Evolutionary conservation across 352 stramenopile species (phyloP).

Genomic region (Pythium brachiatum): DNA sequence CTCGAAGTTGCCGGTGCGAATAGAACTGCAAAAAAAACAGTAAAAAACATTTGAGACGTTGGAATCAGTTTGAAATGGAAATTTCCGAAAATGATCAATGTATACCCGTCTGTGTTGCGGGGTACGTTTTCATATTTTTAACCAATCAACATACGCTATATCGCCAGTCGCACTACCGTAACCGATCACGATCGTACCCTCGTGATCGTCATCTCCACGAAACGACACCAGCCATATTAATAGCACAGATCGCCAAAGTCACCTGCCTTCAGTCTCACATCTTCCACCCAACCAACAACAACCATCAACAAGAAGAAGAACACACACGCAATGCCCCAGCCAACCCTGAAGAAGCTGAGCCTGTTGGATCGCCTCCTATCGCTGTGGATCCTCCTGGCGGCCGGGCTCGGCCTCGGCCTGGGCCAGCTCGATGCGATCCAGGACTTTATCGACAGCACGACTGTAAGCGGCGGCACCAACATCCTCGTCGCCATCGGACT

Average conservation of each 20-base stretch:
- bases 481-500: slow-evolving; percentile 49
- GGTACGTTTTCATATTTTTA: neutral
- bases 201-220: slow-evolving; percentile 9
- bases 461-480: slow-evolving; percentile 45
- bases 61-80: too few relatives aligned
- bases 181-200: slow-evolving; percentile 14
- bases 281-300: neutral
- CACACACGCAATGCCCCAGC: neutral
- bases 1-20: too few relatives aligned
- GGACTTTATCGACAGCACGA: slow-evolving; percentile 48
- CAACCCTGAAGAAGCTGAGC: slow-evolving; percentile 32
- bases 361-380: slow-evolving; percentile 53
- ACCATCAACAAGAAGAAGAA: neutral
- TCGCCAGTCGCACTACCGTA: neutral
- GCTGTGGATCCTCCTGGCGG: slow-evolving; percentile 59
- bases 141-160: neutral
- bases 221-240: slow-evolving; percentile 1
- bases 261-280: slow-evolving; percentile 1
- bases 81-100: too few relatives aligned
- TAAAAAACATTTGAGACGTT: too few relatives aligned
- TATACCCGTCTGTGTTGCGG: neutral
- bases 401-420: slow-evolving; percentile 35
- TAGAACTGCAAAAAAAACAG: too few relatives aligned
- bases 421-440: slow-evolving; percentile 41
- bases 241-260: neutral